These are phyloP conservation scores for Entonaema liquescens DNA, from an alignment of 495 filamentous ascomycete species.

Conservation along the genomic window DNA sequence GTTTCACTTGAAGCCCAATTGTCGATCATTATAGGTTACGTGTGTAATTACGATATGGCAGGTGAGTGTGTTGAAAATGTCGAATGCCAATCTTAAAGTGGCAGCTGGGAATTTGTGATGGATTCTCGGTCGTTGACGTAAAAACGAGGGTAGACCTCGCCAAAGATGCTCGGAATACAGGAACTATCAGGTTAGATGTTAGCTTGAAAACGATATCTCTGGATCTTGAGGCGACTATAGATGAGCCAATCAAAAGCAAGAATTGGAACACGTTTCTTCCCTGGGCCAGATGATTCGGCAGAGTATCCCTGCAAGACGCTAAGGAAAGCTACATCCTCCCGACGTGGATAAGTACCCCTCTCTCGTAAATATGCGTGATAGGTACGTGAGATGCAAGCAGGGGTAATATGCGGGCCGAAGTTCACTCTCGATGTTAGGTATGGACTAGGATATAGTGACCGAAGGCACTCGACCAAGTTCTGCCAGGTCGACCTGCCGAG, in stretches of 20 bases:
- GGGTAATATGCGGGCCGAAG: slow-evolving; percentile 31
- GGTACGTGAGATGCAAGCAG: slow-evolving; percentile 11
- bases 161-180: not conserved
- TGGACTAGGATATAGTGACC: slow-evolving; percentile 14
- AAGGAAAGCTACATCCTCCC: slow-evolving; percentile 8
- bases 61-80: not conserved
- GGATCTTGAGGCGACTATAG: slow-evolving; percentile 26
- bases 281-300: slow-evolving; percentile 39
- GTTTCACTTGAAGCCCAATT: slow-evolving; percentile 15
- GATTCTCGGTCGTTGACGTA: slow-evolving; percentile 32
- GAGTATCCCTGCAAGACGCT: slow-evolving; percentile 27
- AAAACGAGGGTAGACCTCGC: slow-evolving; percentile 6
- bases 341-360: slow-evolving; percentile 21
- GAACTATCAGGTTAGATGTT: slow-evolving; percentile 11
- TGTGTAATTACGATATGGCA: slow-evolving; percentile 4
- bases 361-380: not conserved
- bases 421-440: slow-evolving; percentile 24
- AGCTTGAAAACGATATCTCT: slow-evolving; percentile 12
- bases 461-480: slow-evolving; percentile 18
- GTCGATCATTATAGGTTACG: slow-evolving; percentile 10
- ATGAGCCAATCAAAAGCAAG: slow-evolving; percentile 27
- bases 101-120: slow-evolving; percentile 14
- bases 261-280: slow-evolving; percentile 34
- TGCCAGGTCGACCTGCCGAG: slow-evolving; percentile 27
- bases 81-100: slow-evolving; percentile 14